Evolutionary conservation across 1,284 basidiomycete species (phyloP).

Genomic region (Ganoderma sinense): DNA sequence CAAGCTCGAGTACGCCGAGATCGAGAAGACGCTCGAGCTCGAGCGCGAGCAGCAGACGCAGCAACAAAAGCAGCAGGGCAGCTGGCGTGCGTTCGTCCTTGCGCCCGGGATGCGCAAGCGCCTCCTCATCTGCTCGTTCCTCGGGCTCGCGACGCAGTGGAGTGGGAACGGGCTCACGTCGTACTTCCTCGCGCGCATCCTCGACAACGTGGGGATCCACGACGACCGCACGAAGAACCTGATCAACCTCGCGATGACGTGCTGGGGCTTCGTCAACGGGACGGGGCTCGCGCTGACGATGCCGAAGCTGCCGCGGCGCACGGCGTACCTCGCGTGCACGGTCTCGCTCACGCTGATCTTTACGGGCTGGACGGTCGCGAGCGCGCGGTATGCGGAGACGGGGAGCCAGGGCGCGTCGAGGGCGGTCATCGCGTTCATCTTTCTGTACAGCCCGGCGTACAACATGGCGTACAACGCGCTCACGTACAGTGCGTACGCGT

Average conservation of each 20-base stretch:
- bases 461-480: conserved; percentile 71
- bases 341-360: conserved; percentile 57
- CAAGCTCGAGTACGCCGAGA: conserved; percentile 60
- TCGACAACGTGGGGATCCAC: conserved; percentile 77
- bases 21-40: conserved; percentile 59
- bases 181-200: conserved; percentile 79
- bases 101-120: conserved; percentile 61
- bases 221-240: conserved; percentile 58
- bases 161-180: conserved; percentile 76
- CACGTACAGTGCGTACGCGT: conserved; percentile 61
- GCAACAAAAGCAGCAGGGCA: conserved; percentile 45
- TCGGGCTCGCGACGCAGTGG: conserved; percentile 70
- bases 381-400: conserved; percentile 53
- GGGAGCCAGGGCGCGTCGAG: conserved; percentile 52
- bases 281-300: conserved; percentile 56
- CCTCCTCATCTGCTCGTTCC: conserved; percentile 59
- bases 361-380: conserved; percentile 60
- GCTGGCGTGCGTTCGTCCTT: conserved; percentile 54
- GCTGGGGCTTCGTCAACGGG: conserved; percentile 63
- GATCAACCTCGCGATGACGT: conserved; percentile 61
- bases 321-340: conserved; percentile 57
- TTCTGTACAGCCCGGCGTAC: conserved; percentile 73
- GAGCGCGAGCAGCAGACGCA: conserved; percentile 48
- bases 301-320: conserved; percentile 55
- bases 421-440: conserved; percentile 68